Evolutionary conservation across 2,329 filamentous ascomycete genomes (phyloP).

Genomic region (Penicillium freii): DNA sequence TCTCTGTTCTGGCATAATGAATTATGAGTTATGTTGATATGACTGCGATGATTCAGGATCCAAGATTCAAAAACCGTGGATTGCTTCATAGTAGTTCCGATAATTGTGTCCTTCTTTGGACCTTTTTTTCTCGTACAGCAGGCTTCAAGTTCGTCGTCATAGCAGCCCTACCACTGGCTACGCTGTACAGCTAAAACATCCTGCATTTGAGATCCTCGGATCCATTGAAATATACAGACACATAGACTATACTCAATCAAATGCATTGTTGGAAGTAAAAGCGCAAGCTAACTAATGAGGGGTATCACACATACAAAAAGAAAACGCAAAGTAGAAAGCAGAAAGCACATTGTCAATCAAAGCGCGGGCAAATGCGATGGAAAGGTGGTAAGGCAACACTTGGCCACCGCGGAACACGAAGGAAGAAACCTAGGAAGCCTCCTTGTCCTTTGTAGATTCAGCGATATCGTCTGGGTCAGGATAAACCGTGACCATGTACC

Average conservation of each 20-base stretch:
- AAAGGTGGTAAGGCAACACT: neutral
- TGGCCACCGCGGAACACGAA: neutral
- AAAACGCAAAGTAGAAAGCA: neutral
- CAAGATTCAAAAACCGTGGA: conserved; percentile 10
- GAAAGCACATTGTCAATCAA: neutral
- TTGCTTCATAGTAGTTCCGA: neutral
- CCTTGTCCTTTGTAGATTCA: neutral
- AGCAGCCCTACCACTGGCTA: neutral
- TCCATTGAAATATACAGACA: neutral
- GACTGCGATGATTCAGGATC: conserved; percentile 22
- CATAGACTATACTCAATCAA: neutral
- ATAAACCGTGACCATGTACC: neutral
- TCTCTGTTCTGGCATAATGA: conserved; percentile 11
- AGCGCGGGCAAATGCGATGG: neutral
- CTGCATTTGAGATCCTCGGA: neutral
- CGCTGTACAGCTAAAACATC: neutral
- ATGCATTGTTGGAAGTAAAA: neutral
- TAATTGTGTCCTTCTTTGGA: neutral
- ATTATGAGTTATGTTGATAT: conserved; percentile 24
- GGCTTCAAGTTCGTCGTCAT: neutral
- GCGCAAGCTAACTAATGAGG: neutral
- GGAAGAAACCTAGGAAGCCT: neutral
- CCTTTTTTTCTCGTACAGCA: neutral
- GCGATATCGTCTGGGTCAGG: neutral
- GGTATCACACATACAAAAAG: conserved; percentile 1